Conservation (phyloP, 2,329 filamentous ascomycete species). For the Colletotrichum lini region DNA sequence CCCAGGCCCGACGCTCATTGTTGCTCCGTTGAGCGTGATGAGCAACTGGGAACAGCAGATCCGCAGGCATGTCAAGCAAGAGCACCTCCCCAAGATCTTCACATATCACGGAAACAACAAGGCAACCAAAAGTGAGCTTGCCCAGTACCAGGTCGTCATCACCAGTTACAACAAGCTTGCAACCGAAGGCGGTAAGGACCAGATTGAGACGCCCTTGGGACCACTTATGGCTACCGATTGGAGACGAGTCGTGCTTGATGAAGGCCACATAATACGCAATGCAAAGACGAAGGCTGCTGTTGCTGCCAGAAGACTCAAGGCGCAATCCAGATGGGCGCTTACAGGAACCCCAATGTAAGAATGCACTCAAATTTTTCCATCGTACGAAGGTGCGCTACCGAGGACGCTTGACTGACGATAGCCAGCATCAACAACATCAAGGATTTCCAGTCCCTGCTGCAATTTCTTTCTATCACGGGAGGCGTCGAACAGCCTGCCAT, state of each 20-base stretch:
- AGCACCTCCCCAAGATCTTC: constrained; percentile 75
- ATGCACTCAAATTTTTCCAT: background rate
- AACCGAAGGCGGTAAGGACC: constrained; percentile 67
- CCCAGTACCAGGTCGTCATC: constrained; percentile 81
- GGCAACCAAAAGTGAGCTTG: constrained; percentile 69
- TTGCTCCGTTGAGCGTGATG: constrained; percentile 89
- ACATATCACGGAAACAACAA: constrained; percentile 81
- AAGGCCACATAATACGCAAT: constrained; percentile 88
- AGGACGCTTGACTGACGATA: constrained; percentile 40
- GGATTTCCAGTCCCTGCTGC: constrained; percentile 85
- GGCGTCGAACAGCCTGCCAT: constrained; percentile 80
- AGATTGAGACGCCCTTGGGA: background rate
- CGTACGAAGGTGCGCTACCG: constrained; percentile 43
- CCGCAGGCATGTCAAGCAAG: constrained; percentile 75
- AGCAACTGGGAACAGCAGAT: constrained; percentile 92
- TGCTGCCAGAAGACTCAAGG: constrained; percentile 76
- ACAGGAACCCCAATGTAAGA: constrained; percentile 83
- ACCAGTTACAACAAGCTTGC: constrained; percentile 87
- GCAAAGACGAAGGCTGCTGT: constrained; percentile 79
- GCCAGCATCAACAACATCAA: constrained; percentile 80
- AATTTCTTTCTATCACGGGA: constrained; percentile 82
- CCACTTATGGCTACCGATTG: constrained; percentile 70
- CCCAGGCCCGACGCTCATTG: constrained; percentile 79
- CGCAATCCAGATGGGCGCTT: constrained; percentile 83
- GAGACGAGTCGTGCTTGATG: constrained; percentile 85